Evolutionary conservation across 192 early-diverging fungal species (phyloP).

Genomic region (Backusella morwellensis): DNA sequence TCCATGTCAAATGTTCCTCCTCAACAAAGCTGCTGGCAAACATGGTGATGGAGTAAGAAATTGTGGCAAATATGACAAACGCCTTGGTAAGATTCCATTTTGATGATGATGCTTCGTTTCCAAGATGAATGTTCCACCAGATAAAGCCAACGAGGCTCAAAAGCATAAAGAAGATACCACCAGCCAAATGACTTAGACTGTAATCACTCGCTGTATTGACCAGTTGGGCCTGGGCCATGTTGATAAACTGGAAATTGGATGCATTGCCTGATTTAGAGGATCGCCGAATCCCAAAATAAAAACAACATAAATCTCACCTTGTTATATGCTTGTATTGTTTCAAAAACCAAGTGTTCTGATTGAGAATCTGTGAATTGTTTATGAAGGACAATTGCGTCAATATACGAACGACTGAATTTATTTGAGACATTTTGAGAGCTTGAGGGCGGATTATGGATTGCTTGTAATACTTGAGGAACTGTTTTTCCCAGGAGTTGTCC

Average conservation of each 20-base stretch:
- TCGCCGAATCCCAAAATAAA: background rate
- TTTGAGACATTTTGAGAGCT: background rate
- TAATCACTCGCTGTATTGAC: conserved; percentile 31
- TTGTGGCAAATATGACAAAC: conserved; percentile 26
- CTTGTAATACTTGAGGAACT: background rate
- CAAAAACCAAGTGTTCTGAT: background rate
- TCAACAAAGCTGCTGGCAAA: conserved; percentile 72
- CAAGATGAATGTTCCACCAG: background rate
- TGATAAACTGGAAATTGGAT: conserved; percentile 25
- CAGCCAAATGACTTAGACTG: conserved; percentile 22
- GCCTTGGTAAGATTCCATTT: background rate
- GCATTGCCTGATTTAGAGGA: conserved; percentile 5
- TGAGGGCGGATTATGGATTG: background rate
- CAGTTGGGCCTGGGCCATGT: conserved; percentile 13
- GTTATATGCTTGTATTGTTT: conserved; percentile 16
- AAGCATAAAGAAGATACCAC: conserved; percentile 15
- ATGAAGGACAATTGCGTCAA: conserved; percentile 10
- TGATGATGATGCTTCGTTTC: background rate
- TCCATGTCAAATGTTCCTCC: conserved; percentile 77
- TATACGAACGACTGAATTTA: background rate
- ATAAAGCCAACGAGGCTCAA: background rate
- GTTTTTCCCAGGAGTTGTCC: conserved; percentile 29
- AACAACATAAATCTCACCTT: background rate
- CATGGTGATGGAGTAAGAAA: conserved; percentile 52
- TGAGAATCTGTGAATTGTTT: background rate